A percentile compares a stretch with the other conserved stretches of the same genome.
These are phyloP conservation scores for Breviolum minutum DNA, from an alignment of 73 alveolate genomes.

Conservation along the genomic window DNA sequence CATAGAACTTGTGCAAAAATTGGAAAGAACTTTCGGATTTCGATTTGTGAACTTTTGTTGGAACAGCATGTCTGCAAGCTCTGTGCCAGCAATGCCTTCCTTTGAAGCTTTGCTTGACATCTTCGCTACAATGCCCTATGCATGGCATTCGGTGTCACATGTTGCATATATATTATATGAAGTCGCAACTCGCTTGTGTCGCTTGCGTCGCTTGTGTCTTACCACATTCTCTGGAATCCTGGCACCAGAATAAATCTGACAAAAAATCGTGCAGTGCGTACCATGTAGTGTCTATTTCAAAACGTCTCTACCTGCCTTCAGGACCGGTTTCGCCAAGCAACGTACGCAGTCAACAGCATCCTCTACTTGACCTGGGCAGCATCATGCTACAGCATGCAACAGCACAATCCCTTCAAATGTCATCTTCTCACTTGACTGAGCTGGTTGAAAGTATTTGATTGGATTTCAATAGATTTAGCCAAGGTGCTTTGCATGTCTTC, in stretches of 20 bases:
- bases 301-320: neutral
- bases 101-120: constrained; percentile 29
- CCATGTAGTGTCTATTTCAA: too few species aligned
- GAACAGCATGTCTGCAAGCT: neutral
- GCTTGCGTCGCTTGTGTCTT: neutral
- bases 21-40: neutral
- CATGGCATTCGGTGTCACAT: too few species aligned
- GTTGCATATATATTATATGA: constrained; percentile 12
- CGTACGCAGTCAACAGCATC: constrained; percentile 51
- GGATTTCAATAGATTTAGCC: neutral
- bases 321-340: neutral
- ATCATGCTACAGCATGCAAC: neutral
- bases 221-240: neutral
- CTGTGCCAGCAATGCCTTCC: constrained; percentile 34
- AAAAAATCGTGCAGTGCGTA: neutral
- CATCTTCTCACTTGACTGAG: neutral
- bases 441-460: neutral
- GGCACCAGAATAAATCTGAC: too few species aligned
- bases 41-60: too few species aligned
- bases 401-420: neutral
- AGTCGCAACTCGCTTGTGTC: neutral
- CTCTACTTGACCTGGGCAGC: constrained; percentile 43
- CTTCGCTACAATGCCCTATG: neutral
- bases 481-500: constrained; percentile 69
- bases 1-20: neutral